phyloP scores from a whole-genome alignment of 257 asterid genomes.

The Cinchona pubescens region DNA sequence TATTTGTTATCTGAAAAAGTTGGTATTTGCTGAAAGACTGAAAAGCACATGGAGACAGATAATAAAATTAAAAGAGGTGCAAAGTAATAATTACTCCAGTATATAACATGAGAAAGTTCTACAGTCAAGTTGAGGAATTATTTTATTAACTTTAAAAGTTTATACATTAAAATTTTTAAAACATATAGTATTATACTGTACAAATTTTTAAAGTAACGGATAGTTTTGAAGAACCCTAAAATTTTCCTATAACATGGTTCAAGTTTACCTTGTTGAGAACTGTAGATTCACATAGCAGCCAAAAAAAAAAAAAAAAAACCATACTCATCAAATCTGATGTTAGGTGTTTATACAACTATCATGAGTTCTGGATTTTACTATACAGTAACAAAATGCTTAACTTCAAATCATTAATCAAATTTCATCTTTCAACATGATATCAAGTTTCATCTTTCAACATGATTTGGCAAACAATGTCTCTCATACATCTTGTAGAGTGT shows the following conservation, averaged over 20 bases:
- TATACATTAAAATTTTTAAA: too few relatives aligned
- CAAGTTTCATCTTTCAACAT: background rate
- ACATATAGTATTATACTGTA: too few relatives aligned
- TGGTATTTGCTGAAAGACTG: background rate
- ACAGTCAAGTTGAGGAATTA: too few relatives aligned
- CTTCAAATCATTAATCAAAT: background rate
- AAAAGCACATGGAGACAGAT: background rate
- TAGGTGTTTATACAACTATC: background rate
- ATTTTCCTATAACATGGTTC: background rate
- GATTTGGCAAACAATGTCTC: slow-evolving; percentile 2
- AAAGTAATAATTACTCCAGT: background rate
- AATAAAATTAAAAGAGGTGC: background rate
- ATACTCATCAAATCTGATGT: background rate
- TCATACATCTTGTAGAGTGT: background rate
- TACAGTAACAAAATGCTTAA: background rate
- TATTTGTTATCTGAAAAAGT: background rate
- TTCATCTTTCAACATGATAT: slow-evolving; percentile 4
- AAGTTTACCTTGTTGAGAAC: background rate
- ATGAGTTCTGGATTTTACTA: background rate
- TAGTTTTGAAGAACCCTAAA: too few relatives aligned
- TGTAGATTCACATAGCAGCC: background rate
- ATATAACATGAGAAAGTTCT: too few relatives aligned
- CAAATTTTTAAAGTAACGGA: too few relatives aligned
- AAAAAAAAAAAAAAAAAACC: too few relatives aligned
- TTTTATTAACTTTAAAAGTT: too few relatives aligned